Evolutionary conservation across 2,329 filamentous ascomycete species (phyloP).

Genomic region (Stemphylium beticola): DNA sequence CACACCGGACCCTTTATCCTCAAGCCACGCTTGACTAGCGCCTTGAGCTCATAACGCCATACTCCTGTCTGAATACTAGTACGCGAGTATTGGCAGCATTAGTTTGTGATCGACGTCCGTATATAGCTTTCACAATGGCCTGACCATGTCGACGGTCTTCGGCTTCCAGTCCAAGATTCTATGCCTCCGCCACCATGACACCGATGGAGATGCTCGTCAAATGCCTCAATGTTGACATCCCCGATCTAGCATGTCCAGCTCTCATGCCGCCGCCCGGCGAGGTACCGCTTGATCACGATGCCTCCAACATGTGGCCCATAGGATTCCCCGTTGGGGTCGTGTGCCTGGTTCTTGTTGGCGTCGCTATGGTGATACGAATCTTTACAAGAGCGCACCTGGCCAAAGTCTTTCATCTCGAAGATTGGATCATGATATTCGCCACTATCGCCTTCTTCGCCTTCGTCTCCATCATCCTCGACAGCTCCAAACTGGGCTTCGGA

Average conservation of each 20-base stretch:
- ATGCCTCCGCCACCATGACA: conserved; percentile 1
- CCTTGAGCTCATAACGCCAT: too few relatives aligned
- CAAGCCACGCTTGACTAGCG: too few relatives aligned
- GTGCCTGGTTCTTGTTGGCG: not conserved
- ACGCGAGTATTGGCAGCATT: too few relatives aligned
- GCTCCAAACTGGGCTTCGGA: conserved; percentile 3
- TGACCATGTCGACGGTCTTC: too few relatives aligned
- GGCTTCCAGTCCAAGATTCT: too few relatives aligned
- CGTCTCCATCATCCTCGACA: conserved; percentile 6
- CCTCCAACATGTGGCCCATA: conserved; percentile 3
- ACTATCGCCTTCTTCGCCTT: conserved; percentile 8
- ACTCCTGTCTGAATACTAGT: too few relatives aligned
- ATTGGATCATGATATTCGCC: conserved; percentile 1
- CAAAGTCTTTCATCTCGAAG: not conserved
- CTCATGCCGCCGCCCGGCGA: conserved; percentile 13
- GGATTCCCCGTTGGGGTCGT: not conserved
- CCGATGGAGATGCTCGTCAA: not conserved
- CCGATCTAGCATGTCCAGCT: conserved; percentile 12
- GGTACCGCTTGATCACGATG: conserved; percentile 14
- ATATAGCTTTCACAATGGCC: too few relatives aligned
- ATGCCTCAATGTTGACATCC: not conserved
- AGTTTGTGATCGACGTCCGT: too few relatives aligned
- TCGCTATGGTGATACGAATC: conserved; percentile 3
- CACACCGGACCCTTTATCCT: too few relatives aligned
- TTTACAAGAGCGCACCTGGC: conserved; percentile 3